Base-by-base conservation (phyloP, 2,329 filamentous ascomycete genomes). In the Aspergillus latus region DNA sequence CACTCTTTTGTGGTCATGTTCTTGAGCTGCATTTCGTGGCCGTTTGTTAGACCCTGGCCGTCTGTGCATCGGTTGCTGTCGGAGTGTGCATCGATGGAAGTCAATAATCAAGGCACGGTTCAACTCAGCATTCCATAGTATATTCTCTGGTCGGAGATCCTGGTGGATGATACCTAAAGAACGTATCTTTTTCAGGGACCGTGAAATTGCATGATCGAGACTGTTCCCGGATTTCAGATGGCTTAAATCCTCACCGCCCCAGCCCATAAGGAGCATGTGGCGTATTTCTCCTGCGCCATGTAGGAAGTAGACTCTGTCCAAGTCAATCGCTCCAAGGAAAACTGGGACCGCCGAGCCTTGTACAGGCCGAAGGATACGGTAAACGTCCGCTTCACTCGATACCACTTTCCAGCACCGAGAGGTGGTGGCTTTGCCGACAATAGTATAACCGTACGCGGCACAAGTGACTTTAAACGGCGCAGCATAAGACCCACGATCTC, bases 251-350 rank as follows among this genome's bases (percentile, higher is more conserved):
- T 64, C 61, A 26, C 63, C 63, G 8, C 60, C 67, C 67, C 63
- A 72, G 32, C 28, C 66, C 65, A 72, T 70, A 0, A 72, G 56
- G 2, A 72, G 62, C 63, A 71, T 70, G 53, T 72, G 61, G 5
- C 61, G 62, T 47, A 56, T 56, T 32, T 63, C 42, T 29, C 66
- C 59, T 42, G 62, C 64, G 2, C 64, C 61, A 58, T 70, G 49
- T 5, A 69, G 62, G 45, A 70, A 71, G 49, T 68, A 69, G 21
- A 61, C 59, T 36, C 59, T 49, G 6, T 37, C 51, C 53, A 70
- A 28, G 47, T 70, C 58, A 46, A 71, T 66, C 2, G 57, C 37
- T 11, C 67, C 66, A 8, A 67, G 63, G 26, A 65, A 72, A 1
- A 72, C 62, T 9, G 65, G 67, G 44, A 71, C 62, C 1, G 64